These are phyloP conservation scores for Aspergillus quadrilineatus DNA, from an alignment of 2,329 filamentous ascomycete genomes.

Conservation along the genomic window DNA sequence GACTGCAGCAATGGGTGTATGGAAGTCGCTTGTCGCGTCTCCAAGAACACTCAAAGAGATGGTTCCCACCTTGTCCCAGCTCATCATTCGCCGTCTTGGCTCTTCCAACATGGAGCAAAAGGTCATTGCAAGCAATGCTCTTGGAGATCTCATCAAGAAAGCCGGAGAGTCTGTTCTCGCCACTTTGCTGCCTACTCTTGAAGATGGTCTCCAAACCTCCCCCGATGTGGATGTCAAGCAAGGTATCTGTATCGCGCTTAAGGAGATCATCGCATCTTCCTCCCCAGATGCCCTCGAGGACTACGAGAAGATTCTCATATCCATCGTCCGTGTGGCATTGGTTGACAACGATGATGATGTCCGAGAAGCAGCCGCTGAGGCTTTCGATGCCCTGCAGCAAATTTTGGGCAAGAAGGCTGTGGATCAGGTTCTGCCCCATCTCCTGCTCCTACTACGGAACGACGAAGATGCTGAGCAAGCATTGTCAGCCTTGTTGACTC, in stretches of 20 bases:
- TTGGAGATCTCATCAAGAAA: slow-evolving; percentile 95
- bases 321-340: slow-evolving; percentile 87
- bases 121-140: slow-evolving; percentile 93
- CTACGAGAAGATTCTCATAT: slow-evolving; percentile 91
- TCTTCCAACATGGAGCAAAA: slow-evolving; percentile 99
- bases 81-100: slow-evolving; percentile 89
- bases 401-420: slow-evolving; percentile 92
- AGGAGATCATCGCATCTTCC: slow-evolving; percentile 87
- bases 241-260: slow-evolving; percentile 93
- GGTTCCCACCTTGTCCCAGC: slow-evolving; percentile 88
- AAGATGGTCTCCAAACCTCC: slow-evolving; percentile 83
- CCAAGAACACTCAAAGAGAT: slow-evolving; percentile 92
- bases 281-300: slow-evolving; percentile 86
- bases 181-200: slow-evolving; percentile 82
- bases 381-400: slow-evolving; percentile 92
- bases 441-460: slow-evolving; percentile 83
- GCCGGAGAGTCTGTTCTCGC: slow-evolving; percentile 91
- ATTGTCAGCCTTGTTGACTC: slow-evolving; percentile 83
- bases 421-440: slow-evolving; percentile 89
- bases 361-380: slow-evolving; percentile 91
- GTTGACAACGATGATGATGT: slow-evolving; percentile 89
- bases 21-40: slow-evolving; percentile 93
- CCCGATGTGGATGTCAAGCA: slow-evolving; percentile 92
- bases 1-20: slow-evolving; percentile 84
- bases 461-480: slow-evolving; percentile 89